Conservation (phyloP, 305 asterid species). For the Rubia tinctorum region DNA sequence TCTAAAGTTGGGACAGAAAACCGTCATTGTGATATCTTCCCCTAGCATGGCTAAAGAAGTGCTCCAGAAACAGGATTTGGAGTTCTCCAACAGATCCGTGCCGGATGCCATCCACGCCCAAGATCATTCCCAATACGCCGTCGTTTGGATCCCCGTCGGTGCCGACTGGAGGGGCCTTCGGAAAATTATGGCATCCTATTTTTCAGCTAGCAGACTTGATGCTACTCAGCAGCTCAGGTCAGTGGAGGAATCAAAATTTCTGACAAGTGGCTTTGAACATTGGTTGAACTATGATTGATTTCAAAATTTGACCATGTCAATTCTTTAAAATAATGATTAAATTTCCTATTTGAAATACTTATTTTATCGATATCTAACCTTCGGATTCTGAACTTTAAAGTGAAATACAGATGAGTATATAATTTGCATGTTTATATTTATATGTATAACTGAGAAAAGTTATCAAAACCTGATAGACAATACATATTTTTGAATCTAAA, state of each 20-base stretch:
- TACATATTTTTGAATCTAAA: no score
- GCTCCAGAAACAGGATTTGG: constrained; percentile 34
- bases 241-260: neutral
- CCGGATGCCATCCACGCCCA: constrained; percentile 30
- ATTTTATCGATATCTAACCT: no score
- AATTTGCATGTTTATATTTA: no score
- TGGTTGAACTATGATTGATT: neutral
- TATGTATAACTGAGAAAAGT: no score
- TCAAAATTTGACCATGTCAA: neutral
- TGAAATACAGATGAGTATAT: no score
- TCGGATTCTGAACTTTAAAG: no score
- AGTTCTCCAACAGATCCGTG: constrained; percentile 28
- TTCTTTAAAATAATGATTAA: no score
- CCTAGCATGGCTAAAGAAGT: constrained; percentile 31
- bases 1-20: constrained; percentile 32
- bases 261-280: neutral
- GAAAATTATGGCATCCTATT: constrained; percentile 34
- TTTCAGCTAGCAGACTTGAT: constrained; percentile 33
- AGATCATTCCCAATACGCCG: constrained; percentile 22
- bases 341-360: no score
- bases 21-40: constrained; percentile 37
- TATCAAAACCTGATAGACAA: no score
- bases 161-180: constrained; percentile 36
- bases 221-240: constrained; percentile 26
- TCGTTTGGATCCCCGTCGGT: constrained; percentile 30